Base-by-base conservation (phyloP, 2,329 filamentous ascomycete species). In the Ascochyta viciae-villosae region DNA sequence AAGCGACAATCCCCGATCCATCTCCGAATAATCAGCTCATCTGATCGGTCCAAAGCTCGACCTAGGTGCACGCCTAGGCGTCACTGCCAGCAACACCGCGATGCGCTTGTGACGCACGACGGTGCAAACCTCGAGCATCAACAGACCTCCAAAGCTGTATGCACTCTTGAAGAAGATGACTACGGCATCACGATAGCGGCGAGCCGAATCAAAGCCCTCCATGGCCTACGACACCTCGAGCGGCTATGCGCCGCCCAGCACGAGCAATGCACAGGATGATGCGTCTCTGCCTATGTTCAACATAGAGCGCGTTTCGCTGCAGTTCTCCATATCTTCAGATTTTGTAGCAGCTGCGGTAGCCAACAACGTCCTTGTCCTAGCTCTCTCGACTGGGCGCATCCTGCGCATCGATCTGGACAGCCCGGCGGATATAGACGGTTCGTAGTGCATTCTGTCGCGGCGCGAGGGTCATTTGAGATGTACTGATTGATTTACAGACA, bases 301-400 rank as follows among this genome's bases (percentile, higher is more conserved):
- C 74, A 88, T 98, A 73, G 91, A 96, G 78, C 88, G 86, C 61
- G 95, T 98, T 35, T 89, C 96, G 80, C 87, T 98, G 61, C 91
- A 95, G 75, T 99, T 99, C 82, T 89, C 91, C 57, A 89, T 98
- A 69, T 91, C 94, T 2, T 92, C 94, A 63, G 91, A 97, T 77
- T 98, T 99, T 73, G 95, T 96, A 43, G 93, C 95, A 16, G 93
- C 93, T 37, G 93, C 97, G 77, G 94, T 98, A 52, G 93, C 94
- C 62, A 98, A 99, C 78, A 97, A 99, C 81, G 93, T 98, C 59
- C 85, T 99, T 54, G 88, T 98, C 22, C 83, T 99, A 47, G 95
- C 95, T 37, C 84, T 99, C 34, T 94, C 92, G 5, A 97, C 94
- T 55, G 92, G 92, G 46, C 89, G 94, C 66, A 95, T 99, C 62